Evolutionary conservation across 2,329 filamentous ascomycete species (phyloP), one percentile per base, ranked within the genome.

Genomic region (Xylaria sp.): DNA sequence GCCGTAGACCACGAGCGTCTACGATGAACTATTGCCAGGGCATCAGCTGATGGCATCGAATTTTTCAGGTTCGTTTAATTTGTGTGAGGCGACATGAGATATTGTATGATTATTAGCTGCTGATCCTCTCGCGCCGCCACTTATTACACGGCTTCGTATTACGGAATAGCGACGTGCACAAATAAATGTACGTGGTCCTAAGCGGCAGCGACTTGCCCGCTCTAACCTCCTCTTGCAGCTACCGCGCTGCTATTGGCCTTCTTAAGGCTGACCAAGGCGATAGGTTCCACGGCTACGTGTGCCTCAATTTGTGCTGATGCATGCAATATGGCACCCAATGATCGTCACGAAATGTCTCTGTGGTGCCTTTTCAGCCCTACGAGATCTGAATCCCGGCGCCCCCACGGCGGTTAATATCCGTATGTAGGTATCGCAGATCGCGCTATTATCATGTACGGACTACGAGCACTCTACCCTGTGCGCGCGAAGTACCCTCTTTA

Each of bases 341-440:
- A 59, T 63, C 57, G 48, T 50, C 58, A 39, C 54, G 54, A 52
- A 58, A 42, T 42, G 37, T 57, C 49, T 59, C 55, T 47, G 61
- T 59, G 57, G 50, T 59, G 52, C 44, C 39, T 53, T 60, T 64
- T 65, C 61, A 65, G 63, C 63, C 63, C 63, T 65, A 65, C 56
- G 63, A 65, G 63, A 65, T 64, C 59, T 55, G 42, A 57, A 49
- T 54, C 61, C 59, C 54, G 55, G 51, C 48, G 50, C 49, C 56
- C 19, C 49, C 49, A n/a, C 49, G 49, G 23, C 11, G 23, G 61
- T 55, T 59, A 50, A 49, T 55, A 62, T 55, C 49, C 49, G 49
- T 19, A 55, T 58, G 55, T 49, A 51, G 46, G 58, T 39, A 49
- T 30, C 52, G 57, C 55, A 59, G 61, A 65, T 65, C 63, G 44